Conservation (phyloP, 2,329 filamentous ascomycete genomes). For the Verticillium tricorpus region DNA sequence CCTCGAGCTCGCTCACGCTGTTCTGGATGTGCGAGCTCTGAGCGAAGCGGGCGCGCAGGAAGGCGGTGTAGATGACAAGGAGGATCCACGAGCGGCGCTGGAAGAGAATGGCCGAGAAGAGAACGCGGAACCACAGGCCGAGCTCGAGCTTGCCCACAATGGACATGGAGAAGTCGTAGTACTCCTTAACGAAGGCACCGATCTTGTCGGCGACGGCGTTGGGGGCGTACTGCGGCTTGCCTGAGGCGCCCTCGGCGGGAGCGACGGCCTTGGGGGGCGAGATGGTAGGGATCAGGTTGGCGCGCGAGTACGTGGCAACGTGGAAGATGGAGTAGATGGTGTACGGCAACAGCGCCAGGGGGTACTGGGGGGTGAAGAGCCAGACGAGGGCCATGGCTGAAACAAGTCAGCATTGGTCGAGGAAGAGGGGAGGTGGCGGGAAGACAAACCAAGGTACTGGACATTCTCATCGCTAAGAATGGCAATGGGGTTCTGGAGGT, state of each 20-base stretch:
- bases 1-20: constrained; percentile 67
- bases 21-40: constrained; percentile 93
- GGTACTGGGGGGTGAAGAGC: constrained; percentile 87
- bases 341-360: constrained; percentile 88
- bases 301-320: constrained; percentile 92
- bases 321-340: constrained; percentile 98
- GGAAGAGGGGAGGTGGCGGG: constrained; percentile 6
- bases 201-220: constrained; percentile 75
- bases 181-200: constrained; percentile 91
- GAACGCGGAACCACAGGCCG: constrained; percentile 75
- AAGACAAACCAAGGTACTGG: constrained; percentile 83
- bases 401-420: constrained; percentile 2
- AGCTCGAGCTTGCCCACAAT: constrained; percentile 88
- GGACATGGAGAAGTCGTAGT: constrained; percentile 96
- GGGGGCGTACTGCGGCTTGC: constrained; percentile 49
- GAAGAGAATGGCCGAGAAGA: constrained; percentile 81
- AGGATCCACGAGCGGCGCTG: constrained; percentile 88
- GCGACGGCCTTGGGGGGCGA: constrained; percentile 58
- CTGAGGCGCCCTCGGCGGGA: constrained; percentile 49
- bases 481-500: constrained; percentile 56
- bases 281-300: constrained; percentile 85
- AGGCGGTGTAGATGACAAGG: constrained; percentile 78
- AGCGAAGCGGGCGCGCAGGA: constrained; percentile 83
- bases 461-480: constrained; percentile 90
- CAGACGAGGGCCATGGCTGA: constrained; percentile 90